Evolutionary conservation across 1,284 basidiomycete genomes (phyloP).

Genomic region (Fistulinella staudtii): DNA sequence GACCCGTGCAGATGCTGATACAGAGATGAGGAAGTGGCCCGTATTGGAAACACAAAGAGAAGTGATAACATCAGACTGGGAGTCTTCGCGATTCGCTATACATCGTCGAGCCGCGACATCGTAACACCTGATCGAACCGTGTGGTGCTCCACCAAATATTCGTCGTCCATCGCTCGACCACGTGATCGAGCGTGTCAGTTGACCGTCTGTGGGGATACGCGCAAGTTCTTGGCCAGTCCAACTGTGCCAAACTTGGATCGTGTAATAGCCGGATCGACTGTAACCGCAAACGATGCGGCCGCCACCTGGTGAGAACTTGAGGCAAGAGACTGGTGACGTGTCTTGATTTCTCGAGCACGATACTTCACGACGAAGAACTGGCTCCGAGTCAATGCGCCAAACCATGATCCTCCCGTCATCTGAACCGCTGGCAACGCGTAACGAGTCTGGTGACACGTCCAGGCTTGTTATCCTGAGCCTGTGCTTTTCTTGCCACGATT

Average conservation of each 20-base stretch:
- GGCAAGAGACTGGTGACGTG: conserved; percentile 1
- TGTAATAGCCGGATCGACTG: background rate
- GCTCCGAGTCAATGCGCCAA: conserved; percentile 11
- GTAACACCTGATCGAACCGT: conserved; percentile 7
- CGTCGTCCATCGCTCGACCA: conserved; percentile 10
- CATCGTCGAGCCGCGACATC: background rate
- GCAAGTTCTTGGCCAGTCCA: conserved; percentile 5
- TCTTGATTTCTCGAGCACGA: background rate
- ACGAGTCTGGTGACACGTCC: conserved; percentile 10
- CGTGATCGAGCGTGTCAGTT: conserved; percentile 5
- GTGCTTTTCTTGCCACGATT: background rate
- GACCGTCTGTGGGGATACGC: background rate
- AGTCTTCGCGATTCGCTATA: background rate
- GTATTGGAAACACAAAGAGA: conserved; percentile 4
- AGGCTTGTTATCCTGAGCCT: conserved; percentile 1
- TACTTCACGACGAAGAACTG: background rate
- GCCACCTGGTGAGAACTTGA: conserved; percentile 17
- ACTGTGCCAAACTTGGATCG: conserved; percentile 12
- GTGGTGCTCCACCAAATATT: conserved; percentile 5
- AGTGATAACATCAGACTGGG: conserved; percentile 3
- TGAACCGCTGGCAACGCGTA: conserved; percentile 1
- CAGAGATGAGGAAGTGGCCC: conserved; percentile 8
- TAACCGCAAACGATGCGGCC: conserved; percentile 10
- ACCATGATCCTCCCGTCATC: conserved; percentile 16
- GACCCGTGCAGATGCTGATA: conserved; percentile 3